A percentile compares a stretch with the other conserved stretches of the same genome.
These are phyloP conservation scores for Mikania micrantha DNA, from an alignment of 129 eudicot genomes.

Conservation along the genomic window DNA sequence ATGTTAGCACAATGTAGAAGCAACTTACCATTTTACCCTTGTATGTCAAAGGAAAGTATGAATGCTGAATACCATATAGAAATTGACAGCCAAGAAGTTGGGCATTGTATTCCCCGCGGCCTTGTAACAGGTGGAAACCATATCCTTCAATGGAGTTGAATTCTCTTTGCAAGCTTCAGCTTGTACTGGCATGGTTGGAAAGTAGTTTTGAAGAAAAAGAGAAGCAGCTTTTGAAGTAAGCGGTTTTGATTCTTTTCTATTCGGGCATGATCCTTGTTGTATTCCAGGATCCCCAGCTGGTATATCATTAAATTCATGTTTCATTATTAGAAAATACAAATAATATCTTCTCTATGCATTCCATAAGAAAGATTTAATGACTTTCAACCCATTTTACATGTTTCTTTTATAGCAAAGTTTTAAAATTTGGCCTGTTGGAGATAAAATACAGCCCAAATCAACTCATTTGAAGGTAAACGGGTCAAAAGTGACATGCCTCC, in stretches of 20 bases:
- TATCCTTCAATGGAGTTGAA: conserved; percentile 63
- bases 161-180: conserved; percentile 87
- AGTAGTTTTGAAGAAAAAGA: conserved; percentile 83
- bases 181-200: conserved; percentile 80
- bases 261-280: conserved; percentile 69
- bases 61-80: conserved; percentile 70
- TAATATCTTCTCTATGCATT: background rate
- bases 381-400: background rate
- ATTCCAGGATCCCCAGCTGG: conserved; percentile 96
- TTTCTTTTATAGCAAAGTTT: background rate
- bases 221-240: conserved; percentile 72
- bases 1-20: background rate
- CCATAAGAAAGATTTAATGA: too few species aligned
- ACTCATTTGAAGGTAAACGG: background rate
- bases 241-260: conserved; percentile 85
- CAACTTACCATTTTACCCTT: conserved; percentile 1
- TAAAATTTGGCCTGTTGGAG: background rate
- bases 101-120: conserved; percentile 84
- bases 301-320: conserved; percentile 20
- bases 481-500: background rate
- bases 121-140: conserved; percentile 73
- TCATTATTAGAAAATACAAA: background rate
- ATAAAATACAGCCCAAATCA: background rate
- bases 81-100: conserved; percentile 89
- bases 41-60: background rate